Evolutionary conservation across 306 rosid species (phyloP).

Genomic region (Rosa persica): DNA sequence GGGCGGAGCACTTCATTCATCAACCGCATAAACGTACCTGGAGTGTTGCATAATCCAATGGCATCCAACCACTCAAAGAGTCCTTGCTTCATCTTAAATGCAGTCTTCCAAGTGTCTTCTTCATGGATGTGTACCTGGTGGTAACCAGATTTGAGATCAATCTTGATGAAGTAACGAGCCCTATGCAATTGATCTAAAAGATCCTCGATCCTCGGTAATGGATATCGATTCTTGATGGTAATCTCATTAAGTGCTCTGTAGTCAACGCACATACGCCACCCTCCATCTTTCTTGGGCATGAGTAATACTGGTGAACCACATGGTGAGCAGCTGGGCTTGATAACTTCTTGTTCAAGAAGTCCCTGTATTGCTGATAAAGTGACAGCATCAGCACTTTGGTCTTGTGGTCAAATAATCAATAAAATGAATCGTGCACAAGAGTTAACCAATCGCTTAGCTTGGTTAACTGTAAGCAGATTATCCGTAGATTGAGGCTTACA

Average conservation of each 20-base stretch:
- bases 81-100: neutral
- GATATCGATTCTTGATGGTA: neutral
- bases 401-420: neutral
- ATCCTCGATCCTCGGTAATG: neutral
- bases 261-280: neutral
- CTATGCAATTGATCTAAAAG: neutral
- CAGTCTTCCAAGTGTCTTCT: neutral
- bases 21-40: neutral
- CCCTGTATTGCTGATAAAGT: neutral
- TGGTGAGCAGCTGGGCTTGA: neutral
- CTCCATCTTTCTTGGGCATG: neutral
- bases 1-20: neutral
- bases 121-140: neutral
- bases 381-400: neutral
- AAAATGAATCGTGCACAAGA: neutral
- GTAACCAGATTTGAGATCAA: neutral
- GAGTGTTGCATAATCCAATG: neutral
- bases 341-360: slow-evolving; percentile 4
- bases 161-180: neutral
- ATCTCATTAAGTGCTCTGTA: neutral
- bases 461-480: too few species aligned
- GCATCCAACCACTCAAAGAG: neutral
- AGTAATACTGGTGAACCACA: neutral
- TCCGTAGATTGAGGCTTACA: too few species aligned
- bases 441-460: neutral